Base-by-base conservation (phyloP, 1,284 basidiomycete species). In the Tetrapyrgos nigripes region DNA sequence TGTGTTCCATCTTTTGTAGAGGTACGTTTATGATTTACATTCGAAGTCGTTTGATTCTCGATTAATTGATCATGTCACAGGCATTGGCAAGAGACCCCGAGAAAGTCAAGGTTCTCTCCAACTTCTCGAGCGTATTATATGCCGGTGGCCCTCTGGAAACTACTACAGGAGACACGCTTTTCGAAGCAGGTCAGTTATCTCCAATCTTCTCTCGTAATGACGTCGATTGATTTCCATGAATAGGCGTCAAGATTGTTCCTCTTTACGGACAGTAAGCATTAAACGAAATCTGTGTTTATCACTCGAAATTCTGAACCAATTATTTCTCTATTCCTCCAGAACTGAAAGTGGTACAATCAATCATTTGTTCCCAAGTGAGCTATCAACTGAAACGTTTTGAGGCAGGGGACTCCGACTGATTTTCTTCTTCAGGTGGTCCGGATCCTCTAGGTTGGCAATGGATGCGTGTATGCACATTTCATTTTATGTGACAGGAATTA, bases 1-100 rank as follows among this genome's bases (percentile, higher is more conserved):
- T 66, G 61, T 50, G 64, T 70, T 3, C 73, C 72, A 3, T 59
- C 60, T 13, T 70, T 74, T 43, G 48, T 73, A 50, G 71, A 75
- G 64, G 73, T 73, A 49, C n/a, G n/a, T n/a, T n/a, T n/a, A n/a
- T n/a, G n/a, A n/a, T n/a, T n/a, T n/a, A n/a, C n/a, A n/a, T n/a
- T n/a, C n/a, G n/a, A n/a, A n/a, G n/a, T n/a, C n/a, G n/a, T n/a
- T n/a, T n/a, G n/a, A n/a, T n/a, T n/a, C n/a, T n/a, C n/a, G n/a
- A n/a, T n/a, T n/a, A n/a, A n/a, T n/a, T n/a, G n/a, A n/a, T n/a
- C n/a, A n/a, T n/a, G n/a, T n/a, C 19, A 2, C 48, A 69, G 68
- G 66, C 63, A 53, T 68, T 66, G 66, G 63, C 62, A 26, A 63
- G 59, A 27, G 56, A 64, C 44, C 55, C 58, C 13, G 62, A 62